Evolutionary conservation across 305 asterid species (phyloP).

Genomic region (Lippia alba): DNA sequence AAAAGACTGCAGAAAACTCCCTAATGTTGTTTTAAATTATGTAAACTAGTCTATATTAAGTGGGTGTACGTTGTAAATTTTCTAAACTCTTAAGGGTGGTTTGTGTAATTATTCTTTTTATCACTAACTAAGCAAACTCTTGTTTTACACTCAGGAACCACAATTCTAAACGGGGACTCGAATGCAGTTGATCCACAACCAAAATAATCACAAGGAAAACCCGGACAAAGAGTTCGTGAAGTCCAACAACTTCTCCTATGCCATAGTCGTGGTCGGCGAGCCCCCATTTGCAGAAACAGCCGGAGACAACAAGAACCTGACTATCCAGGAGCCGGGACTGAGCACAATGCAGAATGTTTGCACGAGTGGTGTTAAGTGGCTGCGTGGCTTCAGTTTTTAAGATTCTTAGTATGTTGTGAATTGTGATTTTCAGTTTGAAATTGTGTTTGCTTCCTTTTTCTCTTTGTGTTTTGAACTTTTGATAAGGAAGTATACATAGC

Average conservation of each 20-base stretch:
- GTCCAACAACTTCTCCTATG: constrained; percentile 46
- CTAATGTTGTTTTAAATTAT: too few species aligned
- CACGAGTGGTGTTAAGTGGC: constrained; percentile 51
- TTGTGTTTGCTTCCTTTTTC: too few species aligned
- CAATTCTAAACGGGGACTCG: constrained; percentile 46
- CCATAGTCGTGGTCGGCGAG: constrained; percentile 70
- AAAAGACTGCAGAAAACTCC: too few species aligned
- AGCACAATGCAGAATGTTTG: constrained; percentile 46
- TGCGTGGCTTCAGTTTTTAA: constrained; percentile 62
- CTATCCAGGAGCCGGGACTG: constrained; percentile 42
- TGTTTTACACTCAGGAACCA: constrained; percentile 47
- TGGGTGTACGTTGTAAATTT: too few species aligned
- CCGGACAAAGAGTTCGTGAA: constrained; percentile 41
- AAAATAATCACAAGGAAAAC: constrained; percentile 39
- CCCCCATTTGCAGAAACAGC: constrained; percentile 52
- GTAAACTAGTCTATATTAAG: too few species aligned
- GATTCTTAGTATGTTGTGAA: too few species aligned
- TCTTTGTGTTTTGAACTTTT: too few species aligned
- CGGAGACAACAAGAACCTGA: constrained; percentile 44
- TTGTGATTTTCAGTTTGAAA: too few species aligned
- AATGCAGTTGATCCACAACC: constrained; percentile 40
- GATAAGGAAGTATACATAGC: neutral
- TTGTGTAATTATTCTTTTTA: neutral
- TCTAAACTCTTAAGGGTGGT: too few species aligned
- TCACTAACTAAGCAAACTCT: neutral